Evolutionary conservation across 164 flowering plant genomes (phyloP).

Genomic region (Tetracentron sinense): DNA sequence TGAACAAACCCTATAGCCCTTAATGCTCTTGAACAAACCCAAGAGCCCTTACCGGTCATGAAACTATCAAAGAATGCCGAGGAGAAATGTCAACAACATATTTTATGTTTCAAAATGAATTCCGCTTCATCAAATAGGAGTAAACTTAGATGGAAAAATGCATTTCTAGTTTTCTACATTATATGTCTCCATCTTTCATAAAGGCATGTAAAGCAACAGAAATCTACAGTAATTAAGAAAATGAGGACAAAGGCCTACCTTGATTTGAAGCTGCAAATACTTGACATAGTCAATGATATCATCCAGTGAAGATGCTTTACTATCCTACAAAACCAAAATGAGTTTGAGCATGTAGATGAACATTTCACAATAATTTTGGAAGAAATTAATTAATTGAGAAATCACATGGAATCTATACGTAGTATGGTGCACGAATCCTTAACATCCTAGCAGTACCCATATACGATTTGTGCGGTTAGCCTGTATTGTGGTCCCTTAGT

Average conservation of each 20-base stretch:
- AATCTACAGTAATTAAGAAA: neutral
- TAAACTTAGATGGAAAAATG: neutral
- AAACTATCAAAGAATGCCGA: no score
- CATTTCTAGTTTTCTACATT: no score
- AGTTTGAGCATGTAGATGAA: neutral
- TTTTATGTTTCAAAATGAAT: no score
- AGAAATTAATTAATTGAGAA: neutral
- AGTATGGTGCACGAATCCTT: no score
- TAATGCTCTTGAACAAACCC: no score
- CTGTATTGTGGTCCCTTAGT: no score
- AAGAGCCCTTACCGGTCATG: no score
- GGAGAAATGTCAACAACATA: no score
- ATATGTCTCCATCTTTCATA: neutral
- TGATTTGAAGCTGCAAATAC: conserved; percentile 55
- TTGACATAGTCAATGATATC: conserved; percentile 50
- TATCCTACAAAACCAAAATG: conserved; percentile 31
- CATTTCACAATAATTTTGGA: neutral
- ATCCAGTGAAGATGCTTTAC: conserved; percentile 37
- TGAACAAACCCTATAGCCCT: no score
- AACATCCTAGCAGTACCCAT: no score
- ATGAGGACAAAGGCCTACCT: conserved; percentile 29
- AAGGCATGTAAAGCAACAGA: neutral
- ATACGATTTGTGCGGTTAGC: no score
- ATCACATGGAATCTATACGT: neutral
- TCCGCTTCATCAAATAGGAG: neutral